These are phyloP conservation scores for Phialemoniopsis sp. DNA, from an alignment of 2,329 filamentous ascomycete species.

Conservation along the genomic window DNA sequence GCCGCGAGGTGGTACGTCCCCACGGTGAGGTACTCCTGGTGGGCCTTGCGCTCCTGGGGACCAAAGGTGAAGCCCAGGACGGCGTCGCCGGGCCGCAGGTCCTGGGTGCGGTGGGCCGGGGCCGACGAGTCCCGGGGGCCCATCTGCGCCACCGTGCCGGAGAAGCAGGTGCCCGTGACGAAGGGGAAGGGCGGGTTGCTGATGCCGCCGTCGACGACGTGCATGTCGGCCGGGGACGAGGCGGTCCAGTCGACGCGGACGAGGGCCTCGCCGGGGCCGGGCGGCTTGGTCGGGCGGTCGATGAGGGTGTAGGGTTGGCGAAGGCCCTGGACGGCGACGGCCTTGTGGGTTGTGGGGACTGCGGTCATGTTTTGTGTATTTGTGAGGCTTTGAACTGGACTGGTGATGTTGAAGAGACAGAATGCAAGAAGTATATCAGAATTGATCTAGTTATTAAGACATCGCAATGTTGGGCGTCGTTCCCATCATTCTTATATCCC, in stretches of 20 bases:
- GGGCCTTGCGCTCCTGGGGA: slow-evolving; percentile 40
- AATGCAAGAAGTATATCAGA: no score
- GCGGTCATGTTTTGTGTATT: slow-evolving; percentile 7
- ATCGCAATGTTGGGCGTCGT: no score
- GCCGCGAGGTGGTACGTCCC: slow-evolving; percentile 45
- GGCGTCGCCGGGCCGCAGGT: slow-evolving; percentile 39
- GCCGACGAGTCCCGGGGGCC: slow-evolving; percentile 28
- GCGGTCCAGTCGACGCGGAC: slow-evolving; percentile 52
- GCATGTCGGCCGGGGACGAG: slow-evolving; percentile 54
- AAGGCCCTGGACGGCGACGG: slow-evolving; percentile 8
- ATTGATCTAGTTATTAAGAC: no score
- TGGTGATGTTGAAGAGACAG: no score
- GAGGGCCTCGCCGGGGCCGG: slow-evolving; percentile 38
- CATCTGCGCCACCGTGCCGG: slow-evolving; percentile 44
- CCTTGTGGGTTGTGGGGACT: slow-evolving; percentile 7
- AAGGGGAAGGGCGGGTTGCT: slow-evolving; percentile 40
- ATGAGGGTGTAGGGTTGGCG: slow-evolving; percentile 9
- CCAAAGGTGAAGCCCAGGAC: slow-evolving; percentile 53
- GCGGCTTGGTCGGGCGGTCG: slow-evolving; percentile 13
- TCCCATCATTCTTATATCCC: no score
- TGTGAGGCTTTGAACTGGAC: no score
- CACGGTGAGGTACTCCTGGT: slow-evolving; percentile 51
- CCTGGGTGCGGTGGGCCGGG: neutral
- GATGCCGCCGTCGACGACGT: slow-evolving; percentile 53
- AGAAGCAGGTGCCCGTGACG: slow-evolving; percentile 42